Percentiles rank a stretch among this genome's conserved stretches.
Evolutionary conservation across 2,329 filamentous ascomycete species (phyloP).

Genomic region (Fusarium poae): DNA sequence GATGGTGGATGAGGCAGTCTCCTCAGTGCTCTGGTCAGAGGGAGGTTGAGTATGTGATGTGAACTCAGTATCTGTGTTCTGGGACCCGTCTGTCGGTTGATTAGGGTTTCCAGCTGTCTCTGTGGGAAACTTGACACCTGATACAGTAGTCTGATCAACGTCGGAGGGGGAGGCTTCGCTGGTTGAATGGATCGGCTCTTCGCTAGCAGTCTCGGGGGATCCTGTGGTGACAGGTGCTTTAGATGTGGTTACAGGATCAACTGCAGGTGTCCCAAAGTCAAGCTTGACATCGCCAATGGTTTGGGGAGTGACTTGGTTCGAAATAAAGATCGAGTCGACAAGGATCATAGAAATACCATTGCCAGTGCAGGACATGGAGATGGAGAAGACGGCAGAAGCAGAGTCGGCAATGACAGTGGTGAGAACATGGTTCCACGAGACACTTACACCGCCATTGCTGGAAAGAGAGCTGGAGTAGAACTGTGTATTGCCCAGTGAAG

Average conservation of each 20-base stretch:
- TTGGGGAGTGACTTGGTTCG: slow-evolving; percentile 26
- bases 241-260: background rate
- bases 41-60: background rate
- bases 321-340: slow-evolving; percentile 30
- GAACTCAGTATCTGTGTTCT: background rate
- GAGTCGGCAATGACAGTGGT: background rate
- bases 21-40: background rate
- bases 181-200: background rate
- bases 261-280: background rate
- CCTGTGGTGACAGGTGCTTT: background rate
- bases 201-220: background rate
- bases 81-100: background rate
- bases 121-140: background rate
- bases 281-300: slow-evolving; percentile 23
- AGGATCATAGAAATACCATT: background rate
- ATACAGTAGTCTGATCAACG: background rate
- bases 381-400: slow-evolving; percentile 2
- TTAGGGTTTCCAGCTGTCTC: background rate
- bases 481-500: background rate
- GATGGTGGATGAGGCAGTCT: background rate
- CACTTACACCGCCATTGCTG: background rate
- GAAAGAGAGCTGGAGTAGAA: slow-evolving; percentile 14
- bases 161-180: background rate
- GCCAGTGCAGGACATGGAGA: slow-evolving; percentile 5
- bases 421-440: slow-evolving; percentile 16